Evolutionary conservation across 805 yeast genomes (phyloP).

Genomic region (Komagataella pastoris): DNA sequence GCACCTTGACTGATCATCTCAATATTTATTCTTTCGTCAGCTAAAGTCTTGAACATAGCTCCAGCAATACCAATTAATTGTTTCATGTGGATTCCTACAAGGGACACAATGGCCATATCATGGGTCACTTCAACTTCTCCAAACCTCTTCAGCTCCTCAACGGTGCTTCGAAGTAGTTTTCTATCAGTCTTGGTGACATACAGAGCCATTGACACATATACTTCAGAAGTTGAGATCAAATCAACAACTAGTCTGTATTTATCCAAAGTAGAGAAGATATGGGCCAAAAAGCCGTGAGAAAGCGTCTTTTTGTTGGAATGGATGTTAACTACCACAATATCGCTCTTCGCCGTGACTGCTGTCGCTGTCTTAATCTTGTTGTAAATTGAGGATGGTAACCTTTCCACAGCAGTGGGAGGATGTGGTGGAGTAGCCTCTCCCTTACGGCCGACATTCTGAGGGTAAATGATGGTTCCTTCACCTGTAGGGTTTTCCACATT

Average conservation of each 20-base stretch:
- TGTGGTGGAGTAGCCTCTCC: slow-evolving; percentile 93
- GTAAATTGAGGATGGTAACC: slow-evolving; percentile 21
- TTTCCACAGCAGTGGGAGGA: slow-evolving; percentile 70
- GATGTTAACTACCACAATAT: slow-evolving; percentile 82
- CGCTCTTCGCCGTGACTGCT: slow-evolving; percentile 91
- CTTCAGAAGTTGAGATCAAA: slow-evolving; percentile 93
- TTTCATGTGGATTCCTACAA: slow-evolving; percentile 96
- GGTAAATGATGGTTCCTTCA: slow-evolving; percentile 85
- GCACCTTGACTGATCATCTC: slow-evolving; percentile 99
- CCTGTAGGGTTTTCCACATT: slow-evolving; percentile 94
- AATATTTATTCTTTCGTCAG: slow-evolving; percentile 83
- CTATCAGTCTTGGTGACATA: slow-evolving; percentile 56
- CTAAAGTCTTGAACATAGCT: slow-evolving; percentile 87
- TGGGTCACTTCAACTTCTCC: slow-evolving; percentile 86
- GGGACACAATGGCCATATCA: slow-evolving; percentile 80
- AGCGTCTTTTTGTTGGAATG: slow-evolving; percentile 89
- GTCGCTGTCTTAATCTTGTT: slow-evolving; percentile 63
- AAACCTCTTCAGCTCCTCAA: slow-evolving; percentile 62
- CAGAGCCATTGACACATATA: slow-evolving; percentile 96
- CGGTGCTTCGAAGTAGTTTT: slow-evolving; percentile 51
- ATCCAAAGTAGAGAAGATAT: slow-evolving; percentile 78
- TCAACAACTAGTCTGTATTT: slow-evolving; percentile 81
- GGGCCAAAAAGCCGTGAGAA: slow-evolving; percentile 91
- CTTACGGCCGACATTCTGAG: slow-evolving; percentile 72
- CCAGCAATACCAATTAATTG: slow-evolving; percentile 96